These are phyloP conservation scores for Tulasnella sp. DNA, from an alignment of 768 basidiomycete genomes.

Conservation along the genomic window DNA sequence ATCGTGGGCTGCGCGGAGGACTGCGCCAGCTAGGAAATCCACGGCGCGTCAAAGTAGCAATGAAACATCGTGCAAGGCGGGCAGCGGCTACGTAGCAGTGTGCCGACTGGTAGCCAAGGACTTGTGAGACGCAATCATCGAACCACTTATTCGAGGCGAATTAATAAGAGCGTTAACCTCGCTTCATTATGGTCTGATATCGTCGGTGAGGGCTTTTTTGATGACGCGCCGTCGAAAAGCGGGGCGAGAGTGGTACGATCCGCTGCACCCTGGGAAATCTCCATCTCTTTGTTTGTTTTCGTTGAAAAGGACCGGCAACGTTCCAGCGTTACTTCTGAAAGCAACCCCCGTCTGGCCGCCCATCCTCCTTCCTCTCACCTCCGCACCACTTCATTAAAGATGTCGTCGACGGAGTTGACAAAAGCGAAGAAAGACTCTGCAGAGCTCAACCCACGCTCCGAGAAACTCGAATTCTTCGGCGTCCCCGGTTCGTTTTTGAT, in stretches of 20 bases:
- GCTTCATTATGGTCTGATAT: conserved; percentile 1
- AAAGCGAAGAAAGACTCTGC: too few relatives aligned
- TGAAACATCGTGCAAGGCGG: not conserved
- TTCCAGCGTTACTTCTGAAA: too few relatives aligned
- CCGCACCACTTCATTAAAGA: too few relatives aligned
- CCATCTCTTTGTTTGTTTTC: conserved; percentile 1
- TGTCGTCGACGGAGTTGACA: too few relatives aligned
- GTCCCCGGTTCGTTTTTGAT: conserved; percentile 22
- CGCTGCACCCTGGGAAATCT: conserved; percentile 3
- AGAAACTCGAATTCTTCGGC: conserved; percentile 39
- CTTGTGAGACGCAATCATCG: not conserved
- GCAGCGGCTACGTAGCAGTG: too few relatives aligned
- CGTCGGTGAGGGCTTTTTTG: not conserved
- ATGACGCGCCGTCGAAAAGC: not conserved
- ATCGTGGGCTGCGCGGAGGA: too few relatives aligned
- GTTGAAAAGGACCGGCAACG: not conserved
- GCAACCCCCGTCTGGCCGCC: too few relatives aligned
- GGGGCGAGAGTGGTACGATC: not conserved
- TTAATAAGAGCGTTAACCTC: not conserved
- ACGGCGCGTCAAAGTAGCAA: not conserved
- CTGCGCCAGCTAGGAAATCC: too few relatives aligned
- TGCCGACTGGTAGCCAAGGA: not conserved
- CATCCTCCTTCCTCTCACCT: too few relatives aligned
- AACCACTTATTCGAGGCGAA: not conserved
- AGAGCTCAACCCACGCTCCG: conserved; percentile 37